A percentile compares a stretch with the other conserved stretches of the same genome.
phyloP scores from a whole-genome alignment of 352 stramenopile species.

The Phytophthora lateralis region DNA sequence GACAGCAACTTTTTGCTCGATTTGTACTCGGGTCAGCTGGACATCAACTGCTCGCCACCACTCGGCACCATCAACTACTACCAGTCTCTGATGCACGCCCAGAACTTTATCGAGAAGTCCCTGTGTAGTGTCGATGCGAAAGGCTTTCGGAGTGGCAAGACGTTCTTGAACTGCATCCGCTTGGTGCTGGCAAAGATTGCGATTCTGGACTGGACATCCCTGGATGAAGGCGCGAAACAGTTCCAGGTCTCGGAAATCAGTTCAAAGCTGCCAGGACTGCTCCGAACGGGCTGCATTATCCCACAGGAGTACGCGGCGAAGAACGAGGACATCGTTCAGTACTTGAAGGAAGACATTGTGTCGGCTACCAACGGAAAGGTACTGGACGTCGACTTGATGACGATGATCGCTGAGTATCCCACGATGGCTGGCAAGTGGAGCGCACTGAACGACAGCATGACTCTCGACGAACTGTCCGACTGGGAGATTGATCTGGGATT shows the following conservation, averaged over 20 bases:
- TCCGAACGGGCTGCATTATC: slow-evolving; percentile 52
- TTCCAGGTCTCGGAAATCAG: slow-evolving; percentile 62
- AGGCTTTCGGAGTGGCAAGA: slow-evolving; percentile 54
- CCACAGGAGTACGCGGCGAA: slow-evolving; percentile 28
- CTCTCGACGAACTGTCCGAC: slow-evolving; percentile 42
- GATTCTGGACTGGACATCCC: slow-evolving; percentile 80
- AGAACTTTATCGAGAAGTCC: slow-evolving; percentile 32
- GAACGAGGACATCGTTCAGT: slow-evolving; percentile 17
- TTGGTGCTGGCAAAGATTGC: slow-evolving; percentile 79
- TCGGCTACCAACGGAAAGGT: slow-evolving; percentile 21
- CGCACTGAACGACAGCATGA: slow-evolving; percentile 7
- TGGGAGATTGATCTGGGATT: slow-evolving; percentile 56
- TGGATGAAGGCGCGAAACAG: slow-evolving; percentile 64
- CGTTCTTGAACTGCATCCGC: slow-evolving; percentile 74
- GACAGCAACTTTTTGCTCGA: slow-evolving; percentile 66
- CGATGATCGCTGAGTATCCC: slow-evolving; percentile 39
- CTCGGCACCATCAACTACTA: slow-evolving; percentile 66
- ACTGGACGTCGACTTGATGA: slow-evolving; percentile 36
- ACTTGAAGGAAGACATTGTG: slow-evolving; percentile 38
- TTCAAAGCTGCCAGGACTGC: slow-evolving; percentile 46
- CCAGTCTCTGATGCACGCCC: slow-evolving; percentile 54
- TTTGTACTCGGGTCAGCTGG: slow-evolving; percentile 63
- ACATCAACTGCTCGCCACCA: slow-evolving; percentile 78
- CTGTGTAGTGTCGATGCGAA: slow-evolving; percentile 14
- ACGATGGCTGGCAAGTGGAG: slow-evolving; percentile 46